These are phyloP conservation scores for Chaetomium sp. DNA, from an alignment of 2,329 filamentous ascomycete species.

Conservation along the genomic window DNA sequence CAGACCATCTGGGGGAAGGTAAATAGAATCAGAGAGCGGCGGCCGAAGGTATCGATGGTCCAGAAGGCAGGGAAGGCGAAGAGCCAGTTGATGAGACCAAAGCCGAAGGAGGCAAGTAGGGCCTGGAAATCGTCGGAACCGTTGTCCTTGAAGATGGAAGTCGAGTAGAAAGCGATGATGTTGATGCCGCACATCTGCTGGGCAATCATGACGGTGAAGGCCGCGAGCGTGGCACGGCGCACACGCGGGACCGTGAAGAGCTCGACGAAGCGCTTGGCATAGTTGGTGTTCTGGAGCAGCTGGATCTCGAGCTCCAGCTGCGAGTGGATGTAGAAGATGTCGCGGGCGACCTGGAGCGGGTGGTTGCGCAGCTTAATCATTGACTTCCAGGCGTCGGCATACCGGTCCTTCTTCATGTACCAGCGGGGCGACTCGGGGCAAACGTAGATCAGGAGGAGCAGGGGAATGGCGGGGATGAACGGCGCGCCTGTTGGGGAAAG, in stretches of 20 bases:
- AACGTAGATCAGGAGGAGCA: conserved; percentile 54
- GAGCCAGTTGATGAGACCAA: conserved; percentile 58
- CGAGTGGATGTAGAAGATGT: conserved; percentile 59
- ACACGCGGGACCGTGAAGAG: conserved; percentile 64
- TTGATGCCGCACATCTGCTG: conserved; percentile 58
- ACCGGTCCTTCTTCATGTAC: conserved; percentile 60
- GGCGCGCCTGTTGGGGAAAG: conserved; percentile 41
- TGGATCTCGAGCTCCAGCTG: conserved; percentile 55
- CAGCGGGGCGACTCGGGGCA: conserved; percentile 62
- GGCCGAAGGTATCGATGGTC: conserved; percentile 63
- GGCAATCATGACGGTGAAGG: conserved; percentile 73
- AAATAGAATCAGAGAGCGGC: conserved; percentile 54
- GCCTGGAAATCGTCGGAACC: conserved; percentile 51
- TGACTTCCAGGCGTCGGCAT: conserved; percentile 53
- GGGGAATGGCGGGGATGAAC: conserved; percentile 53
- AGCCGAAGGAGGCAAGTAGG: conserved; percentile 57
- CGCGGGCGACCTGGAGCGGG: conserved; percentile 51
- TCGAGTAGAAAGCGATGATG: conserved; percentile 68
- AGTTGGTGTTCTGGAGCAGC: conserved; percentile 46
- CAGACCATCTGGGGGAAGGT: conserved; percentile 63
- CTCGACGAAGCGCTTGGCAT: conserved; percentile 56
- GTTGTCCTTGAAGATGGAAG: conserved; percentile 53
- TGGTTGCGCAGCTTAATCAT: conserved; percentile 47
- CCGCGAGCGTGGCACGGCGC: conserved; percentile 66
- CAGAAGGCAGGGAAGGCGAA: conserved; percentile 59